Conservation (phyloP, 257 asterid species). For the Jacaranda mimosifolia region DNA sequence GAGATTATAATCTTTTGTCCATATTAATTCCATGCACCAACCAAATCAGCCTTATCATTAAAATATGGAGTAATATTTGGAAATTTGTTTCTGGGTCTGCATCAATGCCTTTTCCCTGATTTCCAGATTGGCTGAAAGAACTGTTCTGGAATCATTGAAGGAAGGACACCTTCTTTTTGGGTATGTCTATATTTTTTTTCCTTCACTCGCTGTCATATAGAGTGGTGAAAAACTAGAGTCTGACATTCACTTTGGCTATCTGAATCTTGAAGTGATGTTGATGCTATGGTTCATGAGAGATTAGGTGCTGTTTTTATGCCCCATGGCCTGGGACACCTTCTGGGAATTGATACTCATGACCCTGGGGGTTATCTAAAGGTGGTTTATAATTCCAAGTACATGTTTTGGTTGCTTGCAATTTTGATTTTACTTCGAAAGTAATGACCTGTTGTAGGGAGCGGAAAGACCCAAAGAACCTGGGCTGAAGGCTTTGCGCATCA, state of each 20-base stretch:
- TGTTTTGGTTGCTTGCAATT: constrained; percentile 15
- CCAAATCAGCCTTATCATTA: constrained; percentile 12
- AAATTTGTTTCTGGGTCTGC: constrained; percentile 19
- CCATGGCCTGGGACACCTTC: constrained; percentile 96
- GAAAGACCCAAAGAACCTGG: constrained; percentile 89
- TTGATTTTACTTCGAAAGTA: constrained; percentile 15
- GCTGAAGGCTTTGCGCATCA: constrained; percentile 79
- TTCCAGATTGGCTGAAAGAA: constrained; percentile 84
- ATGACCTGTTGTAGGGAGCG: constrained; percentile 66
- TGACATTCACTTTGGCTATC: constrained; percentile 29
- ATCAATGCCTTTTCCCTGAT: constrained; percentile 33
- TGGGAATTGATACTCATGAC: constrained; percentile 98
- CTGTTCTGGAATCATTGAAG: constrained; percentile 71
- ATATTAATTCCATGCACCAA: background rate
- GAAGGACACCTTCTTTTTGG: constrained; percentile 78
- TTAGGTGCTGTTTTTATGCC: constrained; percentile 94
- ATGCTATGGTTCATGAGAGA: constrained; percentile 77
- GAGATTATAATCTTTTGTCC: constrained; percentile 3
- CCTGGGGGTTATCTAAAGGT: constrained; percentile 96
- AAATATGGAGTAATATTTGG: constrained; percentile 14
- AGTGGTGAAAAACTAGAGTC: constrained; percentile 16
- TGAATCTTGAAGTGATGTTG: constrained; percentile 66
- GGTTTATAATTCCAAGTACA: constrained; percentile 10
- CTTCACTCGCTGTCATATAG: background rate
- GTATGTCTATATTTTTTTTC: constrained; percentile 50